A percentile compares a stretch with the other conserved stretches of the same genome.
phyloP scores from a whole-genome alignment of 192 early-diverging fungal genomes.

The Glomus cerebriforme region DNA sequence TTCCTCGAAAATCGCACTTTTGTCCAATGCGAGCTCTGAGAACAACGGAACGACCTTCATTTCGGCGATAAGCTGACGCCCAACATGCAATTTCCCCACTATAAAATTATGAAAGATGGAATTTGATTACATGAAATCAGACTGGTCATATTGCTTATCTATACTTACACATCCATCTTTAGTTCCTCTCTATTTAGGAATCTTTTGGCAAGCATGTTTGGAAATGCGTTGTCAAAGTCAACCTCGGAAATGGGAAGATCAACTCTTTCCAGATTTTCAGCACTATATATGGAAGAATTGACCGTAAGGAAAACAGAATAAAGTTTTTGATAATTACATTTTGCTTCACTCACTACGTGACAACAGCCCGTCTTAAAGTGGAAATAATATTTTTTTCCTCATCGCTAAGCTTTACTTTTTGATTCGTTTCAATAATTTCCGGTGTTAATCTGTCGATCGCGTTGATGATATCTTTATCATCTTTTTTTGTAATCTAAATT shows the following conservation, averaged over 20 bases:
- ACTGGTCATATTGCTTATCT: slow-evolving; percentile 1
- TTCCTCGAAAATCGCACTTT: slow-evolving; percentile 35
- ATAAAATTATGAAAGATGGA: slow-evolving; percentile 13
- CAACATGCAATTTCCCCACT: slow-evolving; percentile 35
- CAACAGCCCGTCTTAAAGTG: slow-evolving; percentile 25
- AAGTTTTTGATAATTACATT: background rate
- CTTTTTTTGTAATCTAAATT: slow-evolving; percentile 34
- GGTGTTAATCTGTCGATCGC: slow-evolving; percentile 29
- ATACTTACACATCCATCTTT: slow-evolving; percentile 39
- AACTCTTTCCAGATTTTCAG: slow-evolving; percentile 28
- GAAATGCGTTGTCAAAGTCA: slow-evolving; percentile 32
- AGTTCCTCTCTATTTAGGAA: slow-evolving; percentile 28
- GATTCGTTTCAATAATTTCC: slow-evolving; percentile 30
- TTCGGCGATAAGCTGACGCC: slow-evolving; percentile 23
- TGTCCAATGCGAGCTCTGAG: slow-evolving; percentile 29
- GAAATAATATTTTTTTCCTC: slow-evolving; percentile 30
- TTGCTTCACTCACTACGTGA: slow-evolving; percentile 34
- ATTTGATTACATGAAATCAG: slow-evolving; percentile 3
- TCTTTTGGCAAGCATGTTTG: slow-evolving; percentile 31
- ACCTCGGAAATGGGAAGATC: slow-evolving; percentile 32
- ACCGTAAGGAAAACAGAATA: slow-evolving; percentile 20
- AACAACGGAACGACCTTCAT: slow-evolving; percentile 33
- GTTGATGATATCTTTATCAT: slow-evolving; percentile 27
- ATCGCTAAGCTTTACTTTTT: slow-evolving; percentile 20
- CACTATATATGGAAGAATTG: slow-evolving; percentile 6